These are phyloP conservation scores for Penstemon eatonii DNA, from an alignment of 257 asterid genomes.

Conservation along the genomic window DNA sequence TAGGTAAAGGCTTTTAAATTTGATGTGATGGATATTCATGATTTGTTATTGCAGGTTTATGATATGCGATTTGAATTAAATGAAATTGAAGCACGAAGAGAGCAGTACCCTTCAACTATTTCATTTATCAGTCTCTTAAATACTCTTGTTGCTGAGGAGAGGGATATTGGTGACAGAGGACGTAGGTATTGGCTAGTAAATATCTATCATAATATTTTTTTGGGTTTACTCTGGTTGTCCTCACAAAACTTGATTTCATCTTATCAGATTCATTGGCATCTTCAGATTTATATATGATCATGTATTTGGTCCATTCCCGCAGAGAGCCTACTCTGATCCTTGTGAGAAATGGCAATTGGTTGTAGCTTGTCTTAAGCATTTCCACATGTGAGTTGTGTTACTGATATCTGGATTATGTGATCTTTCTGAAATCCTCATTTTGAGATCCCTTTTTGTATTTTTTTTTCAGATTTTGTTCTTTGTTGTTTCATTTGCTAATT, in stretches of 20 bases:
- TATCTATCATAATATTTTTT: neutral
- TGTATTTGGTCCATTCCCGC: slow-evolving; percentile 95
- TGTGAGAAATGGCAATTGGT: slow-evolving; percentile 95
- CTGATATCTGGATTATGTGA: slow-evolving; percentile 21
- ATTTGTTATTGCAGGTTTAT: slow-evolving; percentile 65
- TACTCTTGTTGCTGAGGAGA: slow-evolving; percentile 84
- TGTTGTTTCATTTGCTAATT: neutral
- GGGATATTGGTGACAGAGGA: slow-evolving; percentile 82
- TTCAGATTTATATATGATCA: slow-evolving; percentile 91
- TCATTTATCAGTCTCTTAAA: slow-evolving; percentile 81
- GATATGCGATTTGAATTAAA: slow-evolving; percentile 96
- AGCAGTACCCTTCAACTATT: slow-evolving; percentile 93
- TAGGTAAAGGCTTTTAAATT: slow-evolving; percentile 11
- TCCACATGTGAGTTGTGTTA: slow-evolving; percentile 65
- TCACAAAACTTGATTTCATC: slow-evolving; percentile 23
- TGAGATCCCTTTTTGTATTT: slow-evolving; percentile 12
- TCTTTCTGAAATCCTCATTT: slow-evolving; percentile 8
- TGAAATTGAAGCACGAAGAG: slow-evolving; percentile 97
- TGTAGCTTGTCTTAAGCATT: slow-evolving; percentile 82
- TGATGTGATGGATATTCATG: slow-evolving; percentile 2
- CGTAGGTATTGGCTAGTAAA: slow-evolving; percentile 59
- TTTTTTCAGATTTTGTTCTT: neutral
- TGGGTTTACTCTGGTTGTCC: slow-evolving; percentile 24
- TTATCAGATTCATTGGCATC: slow-evolving; percentile 86
- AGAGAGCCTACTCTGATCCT: slow-evolving; percentile 90